Conservation (phyloP, 495 filamentous ascomycete species). For the Lentithecium fluviatile region DNA sequence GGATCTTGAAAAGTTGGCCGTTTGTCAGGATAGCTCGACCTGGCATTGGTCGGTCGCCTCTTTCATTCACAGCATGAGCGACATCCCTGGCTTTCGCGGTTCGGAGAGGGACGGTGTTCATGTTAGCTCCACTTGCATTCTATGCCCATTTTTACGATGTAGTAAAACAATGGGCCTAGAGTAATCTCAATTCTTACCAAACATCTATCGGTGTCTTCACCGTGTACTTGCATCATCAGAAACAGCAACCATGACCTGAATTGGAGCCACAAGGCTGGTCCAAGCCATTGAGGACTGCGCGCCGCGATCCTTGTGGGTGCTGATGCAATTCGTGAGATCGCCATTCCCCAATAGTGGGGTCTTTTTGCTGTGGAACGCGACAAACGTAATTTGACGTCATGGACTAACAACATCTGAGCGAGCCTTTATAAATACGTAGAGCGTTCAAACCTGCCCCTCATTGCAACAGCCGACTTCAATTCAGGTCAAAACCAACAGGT, state of each 20-base stretch:
- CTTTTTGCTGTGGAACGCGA: background rate
- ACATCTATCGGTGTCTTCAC: background rate
- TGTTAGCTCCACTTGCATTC: too few relatives aligned
- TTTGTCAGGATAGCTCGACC: slow-evolving; percentile 10
- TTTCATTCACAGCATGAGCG: too few relatives aligned
- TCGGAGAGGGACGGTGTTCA: too few relatives aligned
- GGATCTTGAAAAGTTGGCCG: slow-evolving; percentile 10
- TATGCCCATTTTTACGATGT: too few relatives aligned
- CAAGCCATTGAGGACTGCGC: background rate
- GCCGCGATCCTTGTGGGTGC: background rate
- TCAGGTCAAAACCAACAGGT: too few relatives aligned
- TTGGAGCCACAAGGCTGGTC: background rate
- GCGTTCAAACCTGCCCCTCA: too few relatives aligned
- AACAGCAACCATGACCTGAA: background rate
- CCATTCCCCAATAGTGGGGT: slow-evolving; percentile 12
- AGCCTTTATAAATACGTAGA: background rate
- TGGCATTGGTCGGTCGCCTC: too few relatives aligned
- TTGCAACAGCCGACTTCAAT: too few relatives aligned
- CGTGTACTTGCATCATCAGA: background rate
- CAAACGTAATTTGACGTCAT: slow-evolving; percentile 18
- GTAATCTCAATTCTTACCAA: too few relatives aligned
- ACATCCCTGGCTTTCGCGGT: too few relatives aligned
- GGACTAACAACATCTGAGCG: slow-evolving; percentile 2
- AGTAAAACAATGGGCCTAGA: too few relatives aligned
- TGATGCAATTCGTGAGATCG: slow-evolving; percentile 2